These are phyloP conservation scores for Serendipita sp. DNA, from an alignment of 768 basidiomycete genomes.

Conservation along the genomic window DNA sequence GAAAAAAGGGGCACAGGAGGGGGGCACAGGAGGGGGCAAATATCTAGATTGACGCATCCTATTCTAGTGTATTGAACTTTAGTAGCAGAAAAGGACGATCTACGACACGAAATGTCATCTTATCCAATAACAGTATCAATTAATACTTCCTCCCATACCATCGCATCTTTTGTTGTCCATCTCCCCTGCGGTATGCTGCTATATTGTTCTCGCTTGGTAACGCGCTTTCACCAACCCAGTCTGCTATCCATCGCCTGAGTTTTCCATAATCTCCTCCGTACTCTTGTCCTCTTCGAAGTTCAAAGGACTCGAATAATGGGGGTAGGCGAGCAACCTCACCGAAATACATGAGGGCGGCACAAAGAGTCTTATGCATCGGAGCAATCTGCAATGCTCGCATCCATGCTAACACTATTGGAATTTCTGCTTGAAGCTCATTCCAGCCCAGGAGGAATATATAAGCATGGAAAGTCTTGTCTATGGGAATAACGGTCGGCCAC, in stretches of 20 bases:
- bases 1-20: too few species aligned
- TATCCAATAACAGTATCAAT: background rate
- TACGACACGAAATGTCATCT: background rate
- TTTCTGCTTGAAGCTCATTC: constrained; percentile 33
- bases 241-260: constrained; percentile 35
- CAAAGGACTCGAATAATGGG: constrained; percentile 36
- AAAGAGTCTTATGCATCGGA: constrained; percentile 40
- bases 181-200: background rate
- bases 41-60: too few species aligned
- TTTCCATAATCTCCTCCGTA: constrained; percentile 27
- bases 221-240: constrained; percentile 36
- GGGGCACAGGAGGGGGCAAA: too few species aligned
- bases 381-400: constrained; percentile 42
- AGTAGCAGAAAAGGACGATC: background rate
- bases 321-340: constrained; percentile 48
- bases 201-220: constrained; percentile 24
- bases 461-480: constrained; percentile 34
- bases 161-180: background rate
- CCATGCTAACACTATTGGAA: constrained; percentile 55
- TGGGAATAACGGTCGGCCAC: constrained; percentile 28
- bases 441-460: constrained; percentile 48
- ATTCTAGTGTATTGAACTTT: too few species aligned
- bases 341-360: constrained; percentile 51
- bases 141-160: constrained; percentile 4
- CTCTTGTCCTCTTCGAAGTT: constrained; percentile 13